Evolutionary conservation across 2,329 filamentous ascomycete species (phyloP), one percentile per base, ranked within the genome.

Genomic region (Verticillium albo-atrum): DNA sequence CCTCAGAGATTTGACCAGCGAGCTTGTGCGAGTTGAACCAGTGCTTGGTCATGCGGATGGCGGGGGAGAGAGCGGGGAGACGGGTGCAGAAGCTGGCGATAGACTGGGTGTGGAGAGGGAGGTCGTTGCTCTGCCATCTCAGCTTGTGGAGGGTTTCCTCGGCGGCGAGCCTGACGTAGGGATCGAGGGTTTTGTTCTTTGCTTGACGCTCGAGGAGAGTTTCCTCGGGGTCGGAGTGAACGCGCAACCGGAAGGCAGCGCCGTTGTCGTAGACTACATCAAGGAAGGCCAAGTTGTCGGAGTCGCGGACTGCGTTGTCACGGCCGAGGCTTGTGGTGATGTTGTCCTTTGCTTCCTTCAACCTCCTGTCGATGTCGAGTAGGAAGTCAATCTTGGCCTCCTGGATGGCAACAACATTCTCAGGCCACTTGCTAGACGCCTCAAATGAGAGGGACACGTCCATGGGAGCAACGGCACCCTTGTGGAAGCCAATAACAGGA

Each of bases 351-450:
- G 80, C 75, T 20, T 84, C 81, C 58, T 84, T 81, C 2, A 99
- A 77, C 3, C 92, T 82, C 56, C 88, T 86, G 55, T 88, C 86
- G 59, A 97, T 87, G 66, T 88, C 85, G 3, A 97, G 76, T 4
- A 95, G 80, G 70, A 99, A 96, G 3, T 96, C 95, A 42, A 96
- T 84, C 74, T 99, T 99, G 14, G 92, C 93, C 68, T 92, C 87
- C 72, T 99, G 95, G 59, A 98, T 97, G 5, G 94, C 93, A 3
- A 85, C 85, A 9, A 98, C 76, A 69, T 96, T 92, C 70, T 98
- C 93, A 0, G 95, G 95, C 95, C 95, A 99, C 66, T 91, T 89
- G 53, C 87, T 89, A 6, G 95, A 98, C 4, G 90, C 91, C 75
- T 99, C 95, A 67, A 99, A 98, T 69, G 94, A 93, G 54, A 99